These are phyloP conservation scores for Quaeritorhiza haematococci DNA, from an alignment of 371 early-diverging fungal species.

Conservation along the genomic window DNA sequence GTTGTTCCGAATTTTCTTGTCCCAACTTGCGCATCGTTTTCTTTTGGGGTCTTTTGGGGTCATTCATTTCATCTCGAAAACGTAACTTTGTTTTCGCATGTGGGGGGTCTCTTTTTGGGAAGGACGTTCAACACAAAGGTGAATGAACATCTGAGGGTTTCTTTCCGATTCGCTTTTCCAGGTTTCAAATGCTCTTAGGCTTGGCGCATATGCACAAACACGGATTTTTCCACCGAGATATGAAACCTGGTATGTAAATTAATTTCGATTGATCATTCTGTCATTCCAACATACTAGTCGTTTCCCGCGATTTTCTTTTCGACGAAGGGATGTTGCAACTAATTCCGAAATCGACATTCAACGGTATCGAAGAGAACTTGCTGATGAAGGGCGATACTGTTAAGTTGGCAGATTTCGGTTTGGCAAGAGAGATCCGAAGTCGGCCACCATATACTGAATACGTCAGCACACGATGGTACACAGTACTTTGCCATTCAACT, in stretches of 20 bases:
- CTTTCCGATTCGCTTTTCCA: conserved; percentile 13
- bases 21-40: background rate
- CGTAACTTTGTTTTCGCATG: no score
- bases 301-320: background rate
- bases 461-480: conserved; percentile 90
- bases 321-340: no score
- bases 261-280: conserved; percentile 37
- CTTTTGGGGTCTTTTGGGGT: background rate
- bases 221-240: conserved; percentile 89
- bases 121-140: no score
- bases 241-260: conserved; percentile 83
- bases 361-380: conserved; percentile 39
- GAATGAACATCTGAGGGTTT: no score
- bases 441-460: conserved; percentile 83
- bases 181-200: conserved; percentile 78
- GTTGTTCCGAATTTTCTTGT: background rate
- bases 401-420: conserved; percentile 93
- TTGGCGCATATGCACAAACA: conserved; percentile 82
- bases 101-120: no score
- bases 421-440: conserved; percentile 80
- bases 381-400: conserved; percentile 44
- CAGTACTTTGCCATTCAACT: background rate
- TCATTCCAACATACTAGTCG: conserved; percentile 15
- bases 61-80: no score
- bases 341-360: no score